These are phyloP conservation scores for Aspergillus calidoustus DNA, from an alignment of 2,329 filamentous ascomycete genomes.

Conservation along the genomic window DNA sequence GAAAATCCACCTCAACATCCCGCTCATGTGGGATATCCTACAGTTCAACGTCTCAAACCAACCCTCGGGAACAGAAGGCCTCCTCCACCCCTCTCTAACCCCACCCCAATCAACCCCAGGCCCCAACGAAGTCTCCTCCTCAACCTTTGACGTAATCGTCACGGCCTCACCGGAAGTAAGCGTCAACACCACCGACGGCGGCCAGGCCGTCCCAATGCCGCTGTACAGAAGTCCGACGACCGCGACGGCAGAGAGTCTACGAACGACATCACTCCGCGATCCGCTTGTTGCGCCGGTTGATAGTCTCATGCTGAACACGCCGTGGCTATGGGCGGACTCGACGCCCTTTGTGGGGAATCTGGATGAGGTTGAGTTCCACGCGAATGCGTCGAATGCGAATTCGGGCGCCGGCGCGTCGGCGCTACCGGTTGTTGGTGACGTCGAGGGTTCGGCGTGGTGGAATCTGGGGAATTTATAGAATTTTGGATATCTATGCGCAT, in stretches of 20 bases:
- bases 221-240: slow-evolving; percentile 20
- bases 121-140: slow-evolving; percentile 19
- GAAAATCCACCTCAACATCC: slow-evolving; percentile 58
- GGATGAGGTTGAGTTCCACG: slow-evolving; percentile 35
- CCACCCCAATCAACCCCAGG: slow-evolving; percentile 34
- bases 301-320: slow-evolving; percentile 42
- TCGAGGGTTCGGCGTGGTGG: slow-evolving; percentile 43
- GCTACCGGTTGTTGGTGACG: slow-evolving; percentile 30
- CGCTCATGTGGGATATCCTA: slow-evolving; percentile 59
- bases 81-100: slow-evolving; percentile 50
- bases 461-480: slow-evolving; percentile 38
- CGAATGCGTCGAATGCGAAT: slow-evolving; percentile 24
- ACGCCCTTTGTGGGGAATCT: slow-evolving; percentile 36
- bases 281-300: slow-evolving; percentile 38
- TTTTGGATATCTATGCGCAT: background rate
- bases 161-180: slow-evolving; percentile 57
- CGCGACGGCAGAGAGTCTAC: slow-evolving; percentile 4
- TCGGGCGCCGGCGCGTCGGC: slow-evolving; percentile 21
- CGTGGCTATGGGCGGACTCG: slow-evolving; percentile 41
- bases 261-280: slow-evolving; percentile 22
- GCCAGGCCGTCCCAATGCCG: slow-evolving; percentile 53
- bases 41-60: slow-evolving; percentile 50
- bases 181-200: slow-evolving; percentile 58
- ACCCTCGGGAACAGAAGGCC: slow-evolving; percentile 35
- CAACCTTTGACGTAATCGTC: slow-evolving; percentile 54